Conservation (phyloP, 176 grass and related monocot species). For the Thinopyrum elongatum region DNA sequence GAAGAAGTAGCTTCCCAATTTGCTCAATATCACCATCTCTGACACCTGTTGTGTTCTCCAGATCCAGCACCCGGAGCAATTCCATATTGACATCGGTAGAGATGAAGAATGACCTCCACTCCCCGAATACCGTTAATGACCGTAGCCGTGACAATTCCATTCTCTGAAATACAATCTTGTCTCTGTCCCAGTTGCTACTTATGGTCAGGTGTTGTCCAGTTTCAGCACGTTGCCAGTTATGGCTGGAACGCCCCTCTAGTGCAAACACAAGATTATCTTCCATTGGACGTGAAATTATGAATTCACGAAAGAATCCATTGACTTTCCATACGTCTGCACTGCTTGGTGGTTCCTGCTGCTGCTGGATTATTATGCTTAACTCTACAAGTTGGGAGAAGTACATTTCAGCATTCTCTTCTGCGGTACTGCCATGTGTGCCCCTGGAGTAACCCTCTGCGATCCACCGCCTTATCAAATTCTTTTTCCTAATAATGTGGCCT, state of each 20-base stretch:
- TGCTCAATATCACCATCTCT: neutral
- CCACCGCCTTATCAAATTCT: too few relatives aligned
- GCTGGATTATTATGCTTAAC: too few relatives aligned
- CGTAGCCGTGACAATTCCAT: neutral
- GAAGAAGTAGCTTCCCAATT: neutral
- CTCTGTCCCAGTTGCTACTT: too few relatives aligned
- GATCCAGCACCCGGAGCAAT: constrained; percentile 29
- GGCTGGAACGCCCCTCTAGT: neutral
- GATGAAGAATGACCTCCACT: too few relatives aligned
- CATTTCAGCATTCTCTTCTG: neutral
- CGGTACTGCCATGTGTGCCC: too few relatives aligned
- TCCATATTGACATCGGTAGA: neutral
- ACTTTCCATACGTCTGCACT: neutral
- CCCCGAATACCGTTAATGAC: constrained; percentile 13
- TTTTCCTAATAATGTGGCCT: too few relatives aligned
- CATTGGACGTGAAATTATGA: neutral
- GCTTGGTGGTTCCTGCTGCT: neutral
- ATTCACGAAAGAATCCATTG: constrained; percentile 8
- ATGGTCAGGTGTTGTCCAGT: too few relatives aligned
- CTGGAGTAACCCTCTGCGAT: too few relatives aligned
- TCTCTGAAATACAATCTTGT: neutral
- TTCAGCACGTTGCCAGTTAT: neutral
- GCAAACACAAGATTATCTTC: neutral
- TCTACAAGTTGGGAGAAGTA: too few relatives aligned
- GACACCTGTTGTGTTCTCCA: neutral